Evolutionary conservation across 345 rosid genomes (phyloP).

Genomic region (Melaleuca quinquenervia): DNA sequence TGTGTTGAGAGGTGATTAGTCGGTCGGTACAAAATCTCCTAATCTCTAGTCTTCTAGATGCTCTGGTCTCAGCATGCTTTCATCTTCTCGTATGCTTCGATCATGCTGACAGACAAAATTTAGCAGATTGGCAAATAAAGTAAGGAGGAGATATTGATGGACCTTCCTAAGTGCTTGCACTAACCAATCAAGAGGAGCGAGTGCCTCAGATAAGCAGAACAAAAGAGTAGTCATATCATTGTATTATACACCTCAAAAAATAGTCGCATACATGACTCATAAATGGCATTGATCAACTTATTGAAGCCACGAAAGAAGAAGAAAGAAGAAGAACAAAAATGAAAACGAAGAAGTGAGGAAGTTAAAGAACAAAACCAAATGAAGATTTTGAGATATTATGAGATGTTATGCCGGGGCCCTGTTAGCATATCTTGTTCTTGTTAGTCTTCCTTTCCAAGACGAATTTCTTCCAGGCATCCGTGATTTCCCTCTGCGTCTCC

Average conservation of each 20-base stretch:
- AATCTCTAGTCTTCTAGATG: not conserved
- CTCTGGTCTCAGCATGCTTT: not conserved
- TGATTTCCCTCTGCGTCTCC: constrained; percentile 59
- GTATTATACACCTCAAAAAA: not conserved
- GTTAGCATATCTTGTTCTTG: constrained; percentile 52
- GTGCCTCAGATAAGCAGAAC: not conserved
- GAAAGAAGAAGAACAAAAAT: not conserved
- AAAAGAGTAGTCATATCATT: not conserved
- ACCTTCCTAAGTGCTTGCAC: too few species aligned
- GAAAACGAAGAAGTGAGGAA: not conserved
- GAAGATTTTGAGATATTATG: not conserved
- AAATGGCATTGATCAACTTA: not conserved
- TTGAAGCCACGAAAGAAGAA: not conserved
- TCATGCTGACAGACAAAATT: not conserved
- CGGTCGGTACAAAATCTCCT: not conserved
- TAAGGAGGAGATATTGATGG: too few species aligned
- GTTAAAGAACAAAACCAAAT: not conserved
- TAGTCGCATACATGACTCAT: not conserved
- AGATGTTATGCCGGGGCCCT: not conserved
- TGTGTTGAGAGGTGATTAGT: not conserved
- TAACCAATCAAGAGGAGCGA: not conserved
- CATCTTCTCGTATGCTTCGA: not conserved
- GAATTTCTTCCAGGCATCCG: constrained; percentile 63
- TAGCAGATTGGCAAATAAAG: not conserved
- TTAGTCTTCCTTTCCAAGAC: constrained; percentile 37